Evolutionary conservation across 257 asterid species (phyloP).

Genomic region (Solanum corneliomulleri): DNA sequence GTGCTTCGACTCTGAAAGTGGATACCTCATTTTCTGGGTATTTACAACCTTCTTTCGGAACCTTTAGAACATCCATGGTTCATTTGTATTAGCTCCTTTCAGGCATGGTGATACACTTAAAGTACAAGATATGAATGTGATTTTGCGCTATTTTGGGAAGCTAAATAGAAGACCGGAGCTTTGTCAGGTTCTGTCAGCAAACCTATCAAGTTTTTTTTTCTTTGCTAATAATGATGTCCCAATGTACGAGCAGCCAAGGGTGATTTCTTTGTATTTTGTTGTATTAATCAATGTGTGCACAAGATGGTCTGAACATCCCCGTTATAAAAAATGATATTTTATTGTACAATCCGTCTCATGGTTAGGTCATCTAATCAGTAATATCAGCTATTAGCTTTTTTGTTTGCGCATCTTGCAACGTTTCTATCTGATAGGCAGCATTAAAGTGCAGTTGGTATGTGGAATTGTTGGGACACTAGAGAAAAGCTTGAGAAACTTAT

Average conservation of each 20-base stretch:
- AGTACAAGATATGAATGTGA: conserved; percentile 66
- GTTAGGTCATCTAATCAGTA: neutral
- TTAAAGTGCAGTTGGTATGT: neutral
- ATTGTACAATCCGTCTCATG: neutral
- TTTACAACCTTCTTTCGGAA: neutral
- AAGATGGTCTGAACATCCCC: neutral
- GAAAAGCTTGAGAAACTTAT: neutral
- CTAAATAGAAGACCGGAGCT: conserved; percentile 62
- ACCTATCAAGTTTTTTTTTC: neutral
- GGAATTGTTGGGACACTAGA: neutral
- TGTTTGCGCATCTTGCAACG: neutral
- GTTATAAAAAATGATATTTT: neutral
- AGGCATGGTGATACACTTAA: conserved; percentile 65
- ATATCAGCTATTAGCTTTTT: neutral
- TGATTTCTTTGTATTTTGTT: neutral
- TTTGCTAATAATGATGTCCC: neutral
- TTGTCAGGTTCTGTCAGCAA: conserved; percentile 42
- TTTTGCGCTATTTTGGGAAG: conserved; percentile 76
- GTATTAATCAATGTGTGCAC: neutral
- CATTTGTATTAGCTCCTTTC: conserved; percentile 5
- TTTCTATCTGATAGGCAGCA: neutral
- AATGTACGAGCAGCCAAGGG: neutral
- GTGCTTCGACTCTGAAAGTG: neutral
- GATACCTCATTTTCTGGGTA: neutral
- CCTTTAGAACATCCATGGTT: neutral